Base-by-base conservation (phyloP, 176 grass and related monocot genomes). In the Ensete ventricosum region DNA sequence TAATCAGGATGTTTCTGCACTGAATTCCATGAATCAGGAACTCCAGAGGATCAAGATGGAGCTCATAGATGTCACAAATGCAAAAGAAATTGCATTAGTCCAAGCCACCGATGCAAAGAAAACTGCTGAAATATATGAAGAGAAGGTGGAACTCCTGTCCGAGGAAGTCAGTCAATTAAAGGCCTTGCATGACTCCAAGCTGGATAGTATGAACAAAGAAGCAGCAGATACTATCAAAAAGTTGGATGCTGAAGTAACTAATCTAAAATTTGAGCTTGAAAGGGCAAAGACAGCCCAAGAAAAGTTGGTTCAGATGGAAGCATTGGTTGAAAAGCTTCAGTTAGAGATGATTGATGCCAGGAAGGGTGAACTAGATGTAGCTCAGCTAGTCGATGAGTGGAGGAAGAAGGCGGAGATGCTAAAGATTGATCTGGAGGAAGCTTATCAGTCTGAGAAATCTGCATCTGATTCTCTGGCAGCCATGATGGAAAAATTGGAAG, bases 31-130 rank as follows among this genome's bases (percentile, higher is more conserved):
- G 5, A 84, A 81, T 0, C 82, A 98, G 69, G 87, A 98, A 80
- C 78, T 94, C 53, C 84, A 89, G 69, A 88, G 64, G 75, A 78
- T 88, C 23, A 84, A 81, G 76, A 78, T 51, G 9, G 88, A 98
- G 75, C 84, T 93, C 50, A 19, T 76, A 0, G 80, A 83, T 58
- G 73, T 59, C 0, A 89, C 78, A 1, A 88, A 87, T 53, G 82
- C 88, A 74, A 98, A 87, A 81, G 90, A 91, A 25, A 75, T 80
- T 1, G 82, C 77, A 8, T 75, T 91, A 14, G 72, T 82, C 52
- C 85, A 86, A 9, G 94, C 90, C 1, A 88, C 91, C 8, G 86
- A 88, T 17, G 94, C 90, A 10, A 93, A 91, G 86, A 84, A 85
- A 75, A 89, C 85, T 0, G 90, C 88, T 0, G 88, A 89, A 66